Evolutionary conservation across 805 yeast species (phyloP), one percentile per base, ranked within the genome.

Genomic region (Teunomyces tritomae): DNA sequence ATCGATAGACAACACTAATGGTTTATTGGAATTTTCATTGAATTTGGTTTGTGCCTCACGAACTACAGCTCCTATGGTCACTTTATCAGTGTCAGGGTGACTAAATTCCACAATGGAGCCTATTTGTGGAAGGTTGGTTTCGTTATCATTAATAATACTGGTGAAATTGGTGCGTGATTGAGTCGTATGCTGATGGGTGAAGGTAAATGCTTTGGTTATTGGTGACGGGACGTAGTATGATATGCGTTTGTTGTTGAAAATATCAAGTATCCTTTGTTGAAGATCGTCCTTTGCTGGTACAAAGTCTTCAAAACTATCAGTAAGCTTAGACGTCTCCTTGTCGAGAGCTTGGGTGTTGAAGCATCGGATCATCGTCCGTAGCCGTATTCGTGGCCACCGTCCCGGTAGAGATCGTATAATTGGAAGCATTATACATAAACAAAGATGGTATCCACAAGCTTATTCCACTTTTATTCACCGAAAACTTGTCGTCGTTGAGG

Each of bases 51-150:
- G 44, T 0, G 71, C 56, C 14, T 51, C 63, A 37, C 63, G 46
- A 4, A 73, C 42, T 3, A 77, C 77, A 2, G 74, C 53, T 2
- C 80, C 81, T 45, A 70, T 56, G 3, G 46, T 47, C 4, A 59
- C 44, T 1, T 40, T 34, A 11, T 48, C 53, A 7, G 51, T 53
- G 5, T 47, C 37, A 2, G 55, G 56, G 27, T 61, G 56, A 1
- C 50, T 39, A 48, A 64, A 65, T 49, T 74, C 78, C 6, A 76
- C 67, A 1, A 76, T 47, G 2, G 78, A 69, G 1, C 81, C 81
- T 4, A 49, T 48, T 1, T 42, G 46, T 0, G 71, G 68, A 7
- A 56, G 46, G 5, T 35, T 40, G 29, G 29, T 48, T 14, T 53
- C 49, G 44, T 56, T 63, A 10, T 47, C 40, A 3, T 50, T 49